These are phyloP conservation scores for Heimioporus sp. DNA, from an alignment of 768 basidiomycete species.

Conservation along the genomic window DNA sequence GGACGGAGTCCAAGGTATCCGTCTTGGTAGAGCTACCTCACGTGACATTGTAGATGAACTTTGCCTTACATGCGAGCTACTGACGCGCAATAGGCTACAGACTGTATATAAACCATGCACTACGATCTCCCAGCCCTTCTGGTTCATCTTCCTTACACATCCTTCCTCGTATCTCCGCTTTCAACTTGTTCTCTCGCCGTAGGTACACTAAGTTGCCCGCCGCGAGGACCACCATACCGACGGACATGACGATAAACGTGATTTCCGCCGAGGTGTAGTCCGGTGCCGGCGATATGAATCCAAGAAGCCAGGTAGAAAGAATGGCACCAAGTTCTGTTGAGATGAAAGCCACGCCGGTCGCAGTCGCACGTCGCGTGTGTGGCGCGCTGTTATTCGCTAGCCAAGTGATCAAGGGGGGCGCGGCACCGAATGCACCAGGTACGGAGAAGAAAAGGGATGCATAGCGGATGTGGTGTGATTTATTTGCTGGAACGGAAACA, in stretches of 20 bases:
- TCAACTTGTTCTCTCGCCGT: constrained; percentile 43
- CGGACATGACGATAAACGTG: constrained; percentile 35
- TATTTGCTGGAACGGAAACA: constrained; percentile 6
- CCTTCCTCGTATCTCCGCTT: constrained; percentile 35
- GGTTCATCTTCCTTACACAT: constrained; percentile 37
- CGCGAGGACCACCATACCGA: constrained; percentile 37
- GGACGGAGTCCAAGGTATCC: too few relatives aligned
- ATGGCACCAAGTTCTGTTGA: constrained; percentile 58
- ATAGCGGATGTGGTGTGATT: constrained; percentile 45
- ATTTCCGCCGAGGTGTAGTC: constrained; percentile 47
- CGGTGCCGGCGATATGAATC: constrained; percentile 47
- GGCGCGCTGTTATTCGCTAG: constrained; percentile 60
- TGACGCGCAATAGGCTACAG: constrained; percentile 25
- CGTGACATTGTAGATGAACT: too few relatives aligned
- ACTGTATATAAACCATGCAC: constrained; percentile 58
- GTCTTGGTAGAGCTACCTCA: too few relatives aligned
- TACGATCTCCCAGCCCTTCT: constrained; percentile 45
- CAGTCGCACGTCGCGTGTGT: constrained; percentile 54
- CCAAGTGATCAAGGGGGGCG: constrained; percentile 58
- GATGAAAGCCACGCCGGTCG: constrained; percentile 52
- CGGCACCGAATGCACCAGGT: constrained; percentile 46
- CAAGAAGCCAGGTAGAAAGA: constrained; percentile 60
- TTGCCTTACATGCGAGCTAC: too few relatives aligned
- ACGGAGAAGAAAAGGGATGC: constrained; percentile 57
- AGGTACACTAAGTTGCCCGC: constrained; percentile 41